Percentiles rank a stretch among this genome's conserved stretches.
Conservation (phyloP, 2,329 filamentous ascomycete genomes). For the Penicillium psychrosexuale region DNA sequence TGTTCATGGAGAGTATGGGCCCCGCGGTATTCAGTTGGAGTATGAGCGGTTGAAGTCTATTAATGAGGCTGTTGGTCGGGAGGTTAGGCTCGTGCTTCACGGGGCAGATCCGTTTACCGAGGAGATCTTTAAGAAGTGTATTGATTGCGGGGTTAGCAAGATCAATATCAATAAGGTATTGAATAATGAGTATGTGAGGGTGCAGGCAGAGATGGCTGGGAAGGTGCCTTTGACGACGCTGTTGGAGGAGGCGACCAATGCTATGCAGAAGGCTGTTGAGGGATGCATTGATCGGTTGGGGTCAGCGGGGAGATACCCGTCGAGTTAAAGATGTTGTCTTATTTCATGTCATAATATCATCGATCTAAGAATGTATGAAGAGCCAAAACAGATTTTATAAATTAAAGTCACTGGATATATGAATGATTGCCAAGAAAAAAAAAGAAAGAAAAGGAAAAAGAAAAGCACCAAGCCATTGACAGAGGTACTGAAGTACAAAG, state of each 20-base stretch:
- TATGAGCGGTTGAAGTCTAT: conserved; percentile 54
- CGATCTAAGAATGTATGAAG: neutral
- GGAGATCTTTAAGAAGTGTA: conserved; percentile 55
- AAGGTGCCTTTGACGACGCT: conserved; percentile 52
- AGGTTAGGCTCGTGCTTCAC: conserved; percentile 56
- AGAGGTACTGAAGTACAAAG: conserved; percentile 11
- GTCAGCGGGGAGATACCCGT: conserved; percentile 37
- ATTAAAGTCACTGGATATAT: conserved; percentile 15
- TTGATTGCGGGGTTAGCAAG: conserved; percentile 54
- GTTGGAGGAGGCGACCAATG: conserved; percentile 54
- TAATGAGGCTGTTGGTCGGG: conserved; percentile 47
- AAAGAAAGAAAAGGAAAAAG: neutral
- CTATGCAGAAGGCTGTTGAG: conserved; percentile 57
- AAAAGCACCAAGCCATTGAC: conserved; percentile 5
- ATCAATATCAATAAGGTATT: conserved; percentile 61
- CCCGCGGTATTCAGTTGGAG: conserved; percentile 61
- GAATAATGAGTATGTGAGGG: conserved; percentile 49
- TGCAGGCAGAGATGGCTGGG: conserved; percentile 50
- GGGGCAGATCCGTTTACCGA: conserved; percentile 57
- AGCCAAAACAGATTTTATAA: neutral
- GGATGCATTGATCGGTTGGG: conserved; percentile 53
- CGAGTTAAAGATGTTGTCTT: neutral
- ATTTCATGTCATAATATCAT: neutral
- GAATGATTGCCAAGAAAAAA: conserved; percentile 8
- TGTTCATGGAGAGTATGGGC: conserved; percentile 70